Conservation (phyloP, 108 stramenopile species). For the Hondaea fermentalgiana region DNA sequence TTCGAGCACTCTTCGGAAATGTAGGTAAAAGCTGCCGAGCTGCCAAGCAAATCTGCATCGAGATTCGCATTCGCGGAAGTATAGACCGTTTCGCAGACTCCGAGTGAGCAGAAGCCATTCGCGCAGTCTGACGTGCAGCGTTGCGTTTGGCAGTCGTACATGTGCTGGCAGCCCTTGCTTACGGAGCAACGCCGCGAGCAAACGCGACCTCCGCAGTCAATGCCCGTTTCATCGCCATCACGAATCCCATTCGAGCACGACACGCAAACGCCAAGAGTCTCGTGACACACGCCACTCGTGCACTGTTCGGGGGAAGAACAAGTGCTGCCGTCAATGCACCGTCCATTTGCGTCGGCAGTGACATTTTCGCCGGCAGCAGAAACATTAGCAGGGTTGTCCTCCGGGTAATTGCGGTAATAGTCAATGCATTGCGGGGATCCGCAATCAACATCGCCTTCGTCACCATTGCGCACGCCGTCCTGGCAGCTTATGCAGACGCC, state of each 20-base stretch:
- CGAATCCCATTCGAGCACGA: neutral
- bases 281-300: neutral
- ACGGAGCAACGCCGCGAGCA: neutral
- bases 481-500: neutral
- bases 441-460: constrained; percentile 5
- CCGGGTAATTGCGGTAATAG: neutral
- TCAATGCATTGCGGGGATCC: neutral
- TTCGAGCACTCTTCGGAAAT: neutral
- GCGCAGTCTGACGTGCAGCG: neutral
- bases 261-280: neutral
- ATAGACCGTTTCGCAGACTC: neutral
- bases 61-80: neutral
- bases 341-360: neutral
- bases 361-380: neutral
- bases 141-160: neutral
- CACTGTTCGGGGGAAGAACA: neutral
- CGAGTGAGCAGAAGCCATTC: neutral
- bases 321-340: neutral
- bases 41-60: neutral
- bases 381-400: neutral
- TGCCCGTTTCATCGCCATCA: neutral
- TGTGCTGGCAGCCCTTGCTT: neutral
- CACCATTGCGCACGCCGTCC: neutral
- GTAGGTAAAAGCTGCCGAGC: neutral
- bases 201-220: constrained; percentile 5